Evolutionary conservation across 2,329 filamentous ascomycete species (phyloP).

Genomic region (Curvularia lunata): DNA sequence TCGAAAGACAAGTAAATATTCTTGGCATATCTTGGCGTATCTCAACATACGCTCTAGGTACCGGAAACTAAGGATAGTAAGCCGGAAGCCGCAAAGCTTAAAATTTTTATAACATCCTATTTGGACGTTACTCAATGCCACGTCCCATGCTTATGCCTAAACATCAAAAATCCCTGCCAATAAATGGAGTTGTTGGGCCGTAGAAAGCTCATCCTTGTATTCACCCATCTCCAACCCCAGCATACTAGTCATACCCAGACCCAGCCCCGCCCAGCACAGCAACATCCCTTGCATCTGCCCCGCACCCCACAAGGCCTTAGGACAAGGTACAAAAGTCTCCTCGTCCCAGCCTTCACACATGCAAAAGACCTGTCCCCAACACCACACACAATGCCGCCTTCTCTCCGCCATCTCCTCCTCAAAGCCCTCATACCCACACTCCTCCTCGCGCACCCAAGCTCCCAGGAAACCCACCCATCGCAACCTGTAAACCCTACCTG

Average conservation of each 20-base stretch:
- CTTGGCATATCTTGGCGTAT: neutral
- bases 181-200: no score
- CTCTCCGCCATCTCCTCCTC: neutral
- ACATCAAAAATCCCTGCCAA: neutral
- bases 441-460: neutral
- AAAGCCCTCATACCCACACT: neutral
- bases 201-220: neutral
- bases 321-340: neutral
- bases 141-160: neutral
- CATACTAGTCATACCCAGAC: neutral
- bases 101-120: no score
- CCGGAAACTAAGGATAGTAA: neutral
- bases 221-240: neutral
- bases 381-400: neutral
- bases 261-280: neutral
- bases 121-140: no score
- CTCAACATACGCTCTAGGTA: neutral
- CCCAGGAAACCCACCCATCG: neutral
- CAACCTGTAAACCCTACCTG: neutral
- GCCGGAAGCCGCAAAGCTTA: neutral
- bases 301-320: no score
- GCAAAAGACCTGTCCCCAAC: neutral
- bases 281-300: neutral
- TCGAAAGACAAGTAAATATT: no score
- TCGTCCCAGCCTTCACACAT: neutral